Evolutionary conservation across 805 yeast species (phyloP).

Genomic region (Groenewaldozyma tartarivorans): DNA sequence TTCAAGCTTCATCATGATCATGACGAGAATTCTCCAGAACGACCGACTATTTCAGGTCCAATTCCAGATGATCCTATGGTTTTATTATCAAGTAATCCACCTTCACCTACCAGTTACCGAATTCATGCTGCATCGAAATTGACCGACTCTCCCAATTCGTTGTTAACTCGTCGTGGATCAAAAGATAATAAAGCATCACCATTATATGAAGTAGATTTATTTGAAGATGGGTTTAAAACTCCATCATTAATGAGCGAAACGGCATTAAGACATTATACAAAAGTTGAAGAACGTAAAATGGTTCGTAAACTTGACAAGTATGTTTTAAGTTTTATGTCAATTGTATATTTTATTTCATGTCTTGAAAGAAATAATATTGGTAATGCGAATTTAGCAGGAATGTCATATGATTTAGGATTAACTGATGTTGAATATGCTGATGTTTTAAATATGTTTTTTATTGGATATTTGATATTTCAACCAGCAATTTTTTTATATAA

Average conservation of each 20-base stretch:
- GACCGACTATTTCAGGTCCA: background rate
- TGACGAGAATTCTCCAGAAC: too few species aligned
- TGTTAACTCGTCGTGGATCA: background rate
- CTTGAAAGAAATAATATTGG: slow-evolving; percentile 45
- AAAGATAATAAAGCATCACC: background rate
- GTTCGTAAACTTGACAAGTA: slow-evolving; percentile 34
- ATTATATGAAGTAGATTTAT: slow-evolving; percentile 1
- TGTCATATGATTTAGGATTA: slow-evolving; percentile 35
- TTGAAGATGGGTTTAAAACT: background rate
- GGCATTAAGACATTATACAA: slow-evolving; percentile 1
- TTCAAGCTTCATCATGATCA: too few species aligned
- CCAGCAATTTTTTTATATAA: slow-evolving; percentile 22
- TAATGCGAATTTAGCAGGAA: slow-evolving; percentile 42
- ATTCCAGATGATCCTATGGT: background rate
- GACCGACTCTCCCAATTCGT: background rate
- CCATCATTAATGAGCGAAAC: slow-evolving; percentile 1
- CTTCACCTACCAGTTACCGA: background rate
- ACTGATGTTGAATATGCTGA: slow-evolving; percentile 35
- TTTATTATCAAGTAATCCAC: background rate
- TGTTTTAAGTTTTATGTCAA: slow-evolving; percentile 37
- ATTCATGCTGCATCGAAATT: background rate
- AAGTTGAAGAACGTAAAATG: slow-evolving; percentile 12
- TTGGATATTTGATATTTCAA: slow-evolving; percentile 40
- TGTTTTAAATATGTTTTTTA: slow-evolving; percentile 37
- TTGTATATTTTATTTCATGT: slow-evolving; percentile 38